These are phyloP conservation scores for Kitagawia praeruptora DNA, from an alignment of 129 eudicot genomes.

Conservation along the genomic window DNA sequence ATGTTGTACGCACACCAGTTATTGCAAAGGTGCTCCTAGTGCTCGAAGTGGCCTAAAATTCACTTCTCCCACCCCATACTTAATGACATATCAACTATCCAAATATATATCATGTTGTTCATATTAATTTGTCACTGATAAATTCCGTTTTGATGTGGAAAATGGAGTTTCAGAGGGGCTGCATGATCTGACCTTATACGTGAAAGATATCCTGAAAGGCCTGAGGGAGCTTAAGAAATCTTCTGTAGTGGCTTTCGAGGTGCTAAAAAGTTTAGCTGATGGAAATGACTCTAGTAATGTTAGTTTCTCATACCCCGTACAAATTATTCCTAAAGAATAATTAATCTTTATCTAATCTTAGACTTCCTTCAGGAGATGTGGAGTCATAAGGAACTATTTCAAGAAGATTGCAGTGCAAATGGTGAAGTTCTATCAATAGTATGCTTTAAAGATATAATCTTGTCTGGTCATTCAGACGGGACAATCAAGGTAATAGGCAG, in stretches of 20 bases:
- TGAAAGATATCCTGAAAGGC: slow-evolving; percentile 63
- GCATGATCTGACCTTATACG: slow-evolving; percentile 33
- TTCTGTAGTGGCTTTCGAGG: slow-evolving; percentile 47
- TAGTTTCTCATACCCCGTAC: slow-evolving; percentile 16
- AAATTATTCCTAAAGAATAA: background rate
- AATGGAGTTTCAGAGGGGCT: slow-evolving; percentile 47
- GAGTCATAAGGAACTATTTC: slow-evolving; percentile 60
- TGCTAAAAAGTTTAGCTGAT: slow-evolving; percentile 49
- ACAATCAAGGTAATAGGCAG: slow-evolving; percentile 45
- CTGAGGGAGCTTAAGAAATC: slow-evolving; percentile 59
- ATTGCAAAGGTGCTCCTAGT: no score
- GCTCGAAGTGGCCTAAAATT: no score
- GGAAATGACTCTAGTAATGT: slow-evolving; percentile 57
- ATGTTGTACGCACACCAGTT: no score
- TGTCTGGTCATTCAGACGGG: slow-evolving; percentile 81
- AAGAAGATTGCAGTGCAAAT: slow-evolving; percentile 50
- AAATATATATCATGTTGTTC: background rate
- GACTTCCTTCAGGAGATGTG: slow-evolving; percentile 46
- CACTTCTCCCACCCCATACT: no score
- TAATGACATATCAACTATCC: background rate
- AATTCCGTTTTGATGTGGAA: background rate
- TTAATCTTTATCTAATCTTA: background rate
- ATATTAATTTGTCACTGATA: background rate
- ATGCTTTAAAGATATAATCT: slow-evolving; percentile 39
- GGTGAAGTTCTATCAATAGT: slow-evolving; percentile 58